Evolutionary conservation across 73 alveolate genomes (phyloP).

Genomic region (Paraurostyla sp.): DNA sequence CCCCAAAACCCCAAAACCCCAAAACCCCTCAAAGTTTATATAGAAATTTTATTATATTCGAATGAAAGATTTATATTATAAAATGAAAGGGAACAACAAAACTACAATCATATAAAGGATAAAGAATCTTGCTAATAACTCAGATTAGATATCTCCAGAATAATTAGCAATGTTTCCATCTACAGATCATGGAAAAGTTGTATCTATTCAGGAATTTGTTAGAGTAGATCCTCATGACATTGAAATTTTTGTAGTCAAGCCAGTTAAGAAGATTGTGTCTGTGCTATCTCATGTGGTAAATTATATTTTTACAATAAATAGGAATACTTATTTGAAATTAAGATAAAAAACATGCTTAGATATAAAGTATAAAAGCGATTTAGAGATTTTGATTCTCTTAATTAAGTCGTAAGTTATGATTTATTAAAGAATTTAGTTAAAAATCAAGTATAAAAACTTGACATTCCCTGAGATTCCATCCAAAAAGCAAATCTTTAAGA

Average conservation of each 20-base stretch:
- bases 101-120: neutral
- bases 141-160: neutral
- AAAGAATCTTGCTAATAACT: neutral
- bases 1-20: conserved; percentile 52
- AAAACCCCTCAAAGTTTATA: no score
- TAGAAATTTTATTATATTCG: neutral
- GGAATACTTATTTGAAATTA: conserved; percentile 54
- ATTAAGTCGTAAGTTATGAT: conserved; percentile 4
- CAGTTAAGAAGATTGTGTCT: conserved; percentile 45
- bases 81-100: no score
- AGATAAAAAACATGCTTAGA: conserved; percentile 5
- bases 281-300: conserved; percentile 56
- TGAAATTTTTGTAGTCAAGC: conserved; percentile 54
- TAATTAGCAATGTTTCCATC: conserved; percentile 5
- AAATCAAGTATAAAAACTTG: neutral
- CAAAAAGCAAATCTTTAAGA: conserved; percentile 31
- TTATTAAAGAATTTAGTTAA: neutral
- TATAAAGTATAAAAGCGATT: conserved; percentile 49
- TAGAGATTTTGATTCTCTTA: conserved; percentile 51
- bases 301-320: neutral
- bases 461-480: conserved; percentile 54
- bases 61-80: no score
- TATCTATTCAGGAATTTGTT: conserved; percentile 16
- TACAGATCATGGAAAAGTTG: neutral
- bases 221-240: conserved; percentile 15